Evolutionary conservation across 139 green algal genomes (phyloP), one percentile per base, ranked within the genome.

Genomic region (Chlamydomonas incerta): DNA sequence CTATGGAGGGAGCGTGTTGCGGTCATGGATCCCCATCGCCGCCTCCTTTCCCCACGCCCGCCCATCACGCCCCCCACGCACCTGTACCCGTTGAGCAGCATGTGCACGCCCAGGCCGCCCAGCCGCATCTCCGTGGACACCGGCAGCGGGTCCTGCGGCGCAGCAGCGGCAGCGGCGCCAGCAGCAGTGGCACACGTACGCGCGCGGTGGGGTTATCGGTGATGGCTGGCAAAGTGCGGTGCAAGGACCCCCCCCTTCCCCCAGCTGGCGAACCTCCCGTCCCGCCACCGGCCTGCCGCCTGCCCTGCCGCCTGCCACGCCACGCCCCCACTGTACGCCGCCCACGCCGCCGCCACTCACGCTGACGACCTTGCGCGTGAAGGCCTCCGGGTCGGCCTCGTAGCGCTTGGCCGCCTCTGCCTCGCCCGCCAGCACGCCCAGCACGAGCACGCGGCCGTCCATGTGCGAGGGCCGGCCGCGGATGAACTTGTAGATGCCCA

Each of bases 81-180:
- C 79, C 79, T 87, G 73, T 91, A 91, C 21, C 88, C 88, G 70
- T 91, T 91, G 80, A 89, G 83, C 66, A 89, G 67, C 73, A 91
- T 84, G 80, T 67, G 55, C 33, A 84, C 77, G 9, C 72, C 73
- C 46, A 91, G 80, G 6, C 83, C 24, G n/a, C 83, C 88, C 57
- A 91, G 24, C n/a, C 28, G 33, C 33, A 88, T 79, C 60, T 71
- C 63, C 2, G 52, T 31, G 24, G 34, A 47, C 55, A 87, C 57
- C 24, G 81, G 81, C 35, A 87, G 81, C 0, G 68, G 57, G 57
- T 72, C 70, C 80, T 86, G 80, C 33, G n/a, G n/a, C n/a, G n/a
- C n/a, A n/a, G n/a, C n/a, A n/a, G n/a, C n/a, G n/a, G n/a, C n/a
- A n/a, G n/a, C n/a, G n/a, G n/a, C n/a, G n/a, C n/a, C n/a, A n/a